These are phyloP conservation scores for Blastocystis sp. DNA, from an alignment of 352 stramenopile genomes.

Conservation along the genomic window DNA sequence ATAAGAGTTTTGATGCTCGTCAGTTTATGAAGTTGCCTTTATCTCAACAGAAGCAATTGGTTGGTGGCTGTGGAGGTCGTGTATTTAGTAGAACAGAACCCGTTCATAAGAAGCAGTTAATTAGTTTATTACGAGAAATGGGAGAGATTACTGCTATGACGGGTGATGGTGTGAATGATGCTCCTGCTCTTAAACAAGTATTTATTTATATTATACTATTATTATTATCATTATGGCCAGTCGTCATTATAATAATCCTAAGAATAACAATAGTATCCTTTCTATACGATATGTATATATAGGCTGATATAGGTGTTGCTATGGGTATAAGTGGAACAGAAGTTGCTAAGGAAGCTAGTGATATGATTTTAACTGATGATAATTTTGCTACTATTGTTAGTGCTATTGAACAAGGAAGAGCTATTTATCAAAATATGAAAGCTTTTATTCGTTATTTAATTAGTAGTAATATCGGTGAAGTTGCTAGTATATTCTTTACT, in stretches of 20 bases:
- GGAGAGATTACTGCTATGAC: conserved; percentile 88
- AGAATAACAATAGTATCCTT: no score
- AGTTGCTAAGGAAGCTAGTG: conserved; percentile 82
- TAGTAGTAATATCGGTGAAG: conserved; percentile 93
- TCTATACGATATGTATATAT: no score
- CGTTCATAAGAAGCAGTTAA: conserved; percentile 80
- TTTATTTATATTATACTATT: no score
- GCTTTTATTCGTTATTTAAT: conserved; percentile 97
- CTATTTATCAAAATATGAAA: conserved; percentile 82
- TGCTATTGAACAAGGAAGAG: conserved; percentile 54
- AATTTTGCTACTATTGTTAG: conserved; percentile 95
- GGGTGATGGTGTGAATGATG: conserved; percentile 94
- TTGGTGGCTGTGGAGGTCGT: no score
- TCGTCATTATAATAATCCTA: no score
- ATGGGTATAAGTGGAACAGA: conserved; percentile 94
- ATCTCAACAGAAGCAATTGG: no score
- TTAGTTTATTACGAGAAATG: conserved; percentile 69
- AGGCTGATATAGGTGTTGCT: conserved; percentile 68
- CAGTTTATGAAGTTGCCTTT: no score
- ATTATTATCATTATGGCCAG: no score
- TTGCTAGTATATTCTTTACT: conserved; percentile 91
- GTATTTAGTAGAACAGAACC: conserved; percentile 86
- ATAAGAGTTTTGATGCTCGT: background rate
- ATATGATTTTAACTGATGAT: conserved; percentile 93
- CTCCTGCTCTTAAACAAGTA: no score